Percentiles rank a stretch among this genome's conserved stretches.
These are phyloP conservation scores for Arxiozyma slooffiae DNA, from an alignment of 1,139 yeast species.

Conservation along the genomic window DNA sequence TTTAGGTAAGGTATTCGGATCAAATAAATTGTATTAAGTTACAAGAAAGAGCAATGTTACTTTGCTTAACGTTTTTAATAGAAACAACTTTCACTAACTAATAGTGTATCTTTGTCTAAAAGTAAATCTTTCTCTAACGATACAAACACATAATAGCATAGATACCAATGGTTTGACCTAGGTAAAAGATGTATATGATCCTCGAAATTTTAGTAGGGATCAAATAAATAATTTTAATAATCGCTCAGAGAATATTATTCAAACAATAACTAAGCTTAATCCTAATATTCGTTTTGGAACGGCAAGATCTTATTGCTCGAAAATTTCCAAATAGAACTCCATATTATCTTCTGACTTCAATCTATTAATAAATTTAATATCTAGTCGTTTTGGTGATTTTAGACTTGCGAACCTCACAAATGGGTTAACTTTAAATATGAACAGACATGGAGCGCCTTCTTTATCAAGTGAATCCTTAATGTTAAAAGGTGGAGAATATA, in stretches of 20 bases:
- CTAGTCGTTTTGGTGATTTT: not conserved
- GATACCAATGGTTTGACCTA: not conserved
- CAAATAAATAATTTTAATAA: not conserved
- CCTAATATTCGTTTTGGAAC: not conserved
- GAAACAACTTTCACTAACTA: not conserved
- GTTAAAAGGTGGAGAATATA: not conserved
- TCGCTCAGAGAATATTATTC: not conserved
- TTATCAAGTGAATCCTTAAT: conserved; percentile 18
- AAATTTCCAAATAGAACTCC: not conserved
- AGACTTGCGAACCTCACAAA: conserved; percentile 28
- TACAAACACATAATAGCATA: not conserved
- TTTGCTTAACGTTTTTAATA: not conserved
- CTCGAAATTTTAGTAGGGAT: not conserved
- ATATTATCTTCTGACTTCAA: not conserved
- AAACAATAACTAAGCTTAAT: not conserved
- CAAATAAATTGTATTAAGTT: conserved; percentile 24
- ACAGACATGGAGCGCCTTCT: conserved; percentile 28
- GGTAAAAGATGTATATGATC: not conserved
- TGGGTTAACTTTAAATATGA: conserved; percentile 26
- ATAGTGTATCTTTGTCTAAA: not conserved
- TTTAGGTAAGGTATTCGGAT: conserved; percentile 31
- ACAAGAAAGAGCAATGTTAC: conserved; percentile 13
- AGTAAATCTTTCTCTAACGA: not conserved
- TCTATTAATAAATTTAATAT: not conserved
- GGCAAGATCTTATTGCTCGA: not conserved